Evolutionary conservation across 192 early-diverging fungal species (phyloP), one percentile per base, ranked within the genome.

Genomic region (Chytriomyces hyalinus): DNA sequence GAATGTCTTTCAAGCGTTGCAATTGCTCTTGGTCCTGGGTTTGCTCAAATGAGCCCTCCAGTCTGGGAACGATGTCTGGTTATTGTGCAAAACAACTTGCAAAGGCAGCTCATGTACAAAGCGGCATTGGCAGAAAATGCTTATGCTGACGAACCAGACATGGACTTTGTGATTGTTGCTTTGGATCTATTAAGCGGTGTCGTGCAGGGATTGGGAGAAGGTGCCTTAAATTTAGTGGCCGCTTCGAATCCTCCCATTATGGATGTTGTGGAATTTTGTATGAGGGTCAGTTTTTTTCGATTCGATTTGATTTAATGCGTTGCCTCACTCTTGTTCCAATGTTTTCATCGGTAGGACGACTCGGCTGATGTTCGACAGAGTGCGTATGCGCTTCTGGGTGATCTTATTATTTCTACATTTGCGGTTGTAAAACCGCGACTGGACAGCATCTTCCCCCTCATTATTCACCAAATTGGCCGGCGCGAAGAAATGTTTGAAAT

Each of bases 131-230:
- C 67, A 22, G 45, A 70, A 48, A 48, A 49, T 13, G 68, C 49
- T 17, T 46, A 62, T 10, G 51, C 65, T 1, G 92, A 94, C 20
- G 85, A 83, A 48, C 95, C 96, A 20, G 96, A 97, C 82, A 94
- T 94, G 86, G 98, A 99, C 80, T 94, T 97, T 83, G 92, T 98
- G 79, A 94, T 99, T 79, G 95, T 98, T 45, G 90, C 96, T 10
- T 85, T 99, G 57, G 98, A 99, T 82, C 87, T 99, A 81, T 86
- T 99, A 71, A 93, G 93, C 80, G 95, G 95, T 7, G 91, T 99
- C 68, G 91, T 94, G 6, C 96, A 98, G 86, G 98, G 95, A 7
- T 84, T 99, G 68, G 82, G 87, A 10, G 85, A 87, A 51, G 90
- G 91, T 71, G 94, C 95, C 76, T 49, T 64, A 28, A 82, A 83